Conservation (phyloP, 371 early-diverging fungal genomes). For the Mortierella polycephala region DNA sequence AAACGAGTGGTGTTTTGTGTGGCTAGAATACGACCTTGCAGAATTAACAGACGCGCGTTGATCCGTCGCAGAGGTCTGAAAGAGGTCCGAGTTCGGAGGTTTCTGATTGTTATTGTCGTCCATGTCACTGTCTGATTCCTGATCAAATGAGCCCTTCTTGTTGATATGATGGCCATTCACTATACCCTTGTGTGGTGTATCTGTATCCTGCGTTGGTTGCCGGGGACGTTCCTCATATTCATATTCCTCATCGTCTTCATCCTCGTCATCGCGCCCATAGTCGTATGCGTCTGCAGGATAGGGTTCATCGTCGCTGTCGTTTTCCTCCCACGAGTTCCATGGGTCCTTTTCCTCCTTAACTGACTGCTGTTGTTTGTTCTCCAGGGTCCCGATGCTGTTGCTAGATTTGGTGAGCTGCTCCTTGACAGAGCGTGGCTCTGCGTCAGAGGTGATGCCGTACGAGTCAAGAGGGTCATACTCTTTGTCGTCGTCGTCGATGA, state of each 20-base stretch:
- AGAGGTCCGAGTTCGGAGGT: slow-evolving; percentile 16
- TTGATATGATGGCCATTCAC: neutral
- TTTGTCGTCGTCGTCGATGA: slow-evolving; percentile 10
- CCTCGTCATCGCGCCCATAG: slow-evolving; percentile 32
- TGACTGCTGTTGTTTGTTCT: neutral
- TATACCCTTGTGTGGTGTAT: no score
- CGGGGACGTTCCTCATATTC: slow-evolving; percentile 9
- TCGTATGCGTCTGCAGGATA: slow-evolving; percentile 39
- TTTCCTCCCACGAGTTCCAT: slow-evolving; percentile 48
- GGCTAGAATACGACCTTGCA: slow-evolving; percentile 33
- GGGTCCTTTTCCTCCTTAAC: slow-evolving; percentile 7
- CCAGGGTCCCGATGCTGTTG: slow-evolving; percentile 4
- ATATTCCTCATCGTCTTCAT: slow-evolving; percentile 10
- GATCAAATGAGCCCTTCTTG: slow-evolving; percentile 20
- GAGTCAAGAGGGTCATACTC: slow-evolving; percentile 31
- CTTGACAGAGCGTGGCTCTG: slow-evolving; percentile 20
- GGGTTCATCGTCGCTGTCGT: slow-evolving; percentile 39
- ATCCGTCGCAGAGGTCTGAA: slow-evolving; percentile 8
- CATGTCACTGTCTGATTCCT: slow-evolving; percentile 9
- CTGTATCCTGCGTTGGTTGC: neutral
- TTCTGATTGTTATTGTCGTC: slow-evolving; percentile 4
- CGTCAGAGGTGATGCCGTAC: slow-evolving; percentile 16
- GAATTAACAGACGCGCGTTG: slow-evolving; percentile 33
- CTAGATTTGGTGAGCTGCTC: neutral
- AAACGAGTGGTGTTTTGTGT: slow-evolving; percentile 52